phyloP scores from a whole-genome alignment of 768 basidiomycete genomes.

The Amanita brunnescens region DNA sequence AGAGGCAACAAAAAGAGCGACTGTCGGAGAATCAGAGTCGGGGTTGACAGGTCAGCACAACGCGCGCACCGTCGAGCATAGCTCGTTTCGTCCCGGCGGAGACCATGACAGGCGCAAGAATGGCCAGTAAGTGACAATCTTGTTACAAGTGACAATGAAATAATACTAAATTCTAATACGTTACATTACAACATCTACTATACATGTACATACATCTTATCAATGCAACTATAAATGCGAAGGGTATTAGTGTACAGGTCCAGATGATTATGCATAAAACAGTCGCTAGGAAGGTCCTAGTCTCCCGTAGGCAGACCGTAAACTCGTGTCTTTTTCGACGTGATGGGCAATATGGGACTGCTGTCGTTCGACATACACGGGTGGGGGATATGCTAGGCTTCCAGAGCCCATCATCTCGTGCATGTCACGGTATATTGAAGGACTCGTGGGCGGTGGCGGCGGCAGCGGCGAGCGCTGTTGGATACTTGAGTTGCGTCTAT shows the following conservation, averaged over 20 bases:
- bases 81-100: constrained; percentile 32
- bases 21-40: constrained; percentile 20
- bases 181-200: neutral
- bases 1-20: constrained; percentile 43
- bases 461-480: neutral
- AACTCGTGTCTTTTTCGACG: no score
- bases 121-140: neutral
- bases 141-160: neutral
- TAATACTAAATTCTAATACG: neutral
- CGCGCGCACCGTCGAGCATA: constrained; percentile 32
- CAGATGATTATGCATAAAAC: neutral
- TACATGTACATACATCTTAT: neutral
- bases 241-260: no score
- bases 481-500: neutral
- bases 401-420: neutral
- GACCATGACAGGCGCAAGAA: constrained; percentile 18
- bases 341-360: neutral
- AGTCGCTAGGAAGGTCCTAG: no score
- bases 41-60: constrained; percentile 1
- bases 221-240: no score
- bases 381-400: neutral
- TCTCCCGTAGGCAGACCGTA: no score
- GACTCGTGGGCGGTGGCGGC: no score
- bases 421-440: neutral
- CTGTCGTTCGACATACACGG: neutral